A percentile compares a stretch with the other conserved stretches of the same genome.
Evolutionary conservation across 2,329 filamentous ascomycete species (phyloP).

Genomic region (Cercospora janseana): DNA sequence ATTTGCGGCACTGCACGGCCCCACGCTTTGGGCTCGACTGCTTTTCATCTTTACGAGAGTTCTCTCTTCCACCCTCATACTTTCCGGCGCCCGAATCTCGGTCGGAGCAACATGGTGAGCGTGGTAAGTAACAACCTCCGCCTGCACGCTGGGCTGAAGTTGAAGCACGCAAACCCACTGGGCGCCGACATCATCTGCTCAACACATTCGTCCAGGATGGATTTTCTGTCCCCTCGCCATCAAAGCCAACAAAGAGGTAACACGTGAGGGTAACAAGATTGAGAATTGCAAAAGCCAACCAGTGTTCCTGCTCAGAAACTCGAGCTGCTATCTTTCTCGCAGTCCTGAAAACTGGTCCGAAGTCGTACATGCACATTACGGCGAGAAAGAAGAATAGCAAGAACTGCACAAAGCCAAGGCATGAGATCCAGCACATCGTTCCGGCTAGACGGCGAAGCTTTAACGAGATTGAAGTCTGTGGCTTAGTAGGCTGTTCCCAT

Average conservation of each 20-base stretch:
- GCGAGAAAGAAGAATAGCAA: constrained; percentile 1
- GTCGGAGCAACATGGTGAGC: too few relatives aligned
- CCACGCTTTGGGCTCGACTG: too few relatives aligned
- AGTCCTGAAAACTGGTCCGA: neutral
- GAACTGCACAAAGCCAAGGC: neutral
- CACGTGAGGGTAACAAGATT: neutral
- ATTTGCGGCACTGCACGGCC: too few relatives aligned
- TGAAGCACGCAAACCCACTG: too few relatives aligned
- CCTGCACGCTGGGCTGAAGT: too few relatives aligned
- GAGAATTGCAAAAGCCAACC: constrained; percentile 1
- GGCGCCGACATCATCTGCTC: neutral
- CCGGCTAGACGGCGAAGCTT: neutral
- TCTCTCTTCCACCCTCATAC: too few relatives aligned
- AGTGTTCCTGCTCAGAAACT: neutral
- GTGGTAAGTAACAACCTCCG: too few relatives aligned
- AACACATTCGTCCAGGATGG: constrained; percentile 9
- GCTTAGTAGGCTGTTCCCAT: too few relatives aligned
- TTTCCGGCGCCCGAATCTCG: too few relatives aligned
- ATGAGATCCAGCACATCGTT: neutral
- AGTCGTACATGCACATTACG: neutral
- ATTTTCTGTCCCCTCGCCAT: neutral
- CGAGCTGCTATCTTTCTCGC: neutral
- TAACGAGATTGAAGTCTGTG: neutral
- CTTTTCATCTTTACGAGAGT: too few relatives aligned
- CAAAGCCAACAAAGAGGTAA: constrained; percentile 1